phyloP scores from a whole-genome alignment of 768 basidiomycete genomes.

The Favolaschia claudopus region DNA sequence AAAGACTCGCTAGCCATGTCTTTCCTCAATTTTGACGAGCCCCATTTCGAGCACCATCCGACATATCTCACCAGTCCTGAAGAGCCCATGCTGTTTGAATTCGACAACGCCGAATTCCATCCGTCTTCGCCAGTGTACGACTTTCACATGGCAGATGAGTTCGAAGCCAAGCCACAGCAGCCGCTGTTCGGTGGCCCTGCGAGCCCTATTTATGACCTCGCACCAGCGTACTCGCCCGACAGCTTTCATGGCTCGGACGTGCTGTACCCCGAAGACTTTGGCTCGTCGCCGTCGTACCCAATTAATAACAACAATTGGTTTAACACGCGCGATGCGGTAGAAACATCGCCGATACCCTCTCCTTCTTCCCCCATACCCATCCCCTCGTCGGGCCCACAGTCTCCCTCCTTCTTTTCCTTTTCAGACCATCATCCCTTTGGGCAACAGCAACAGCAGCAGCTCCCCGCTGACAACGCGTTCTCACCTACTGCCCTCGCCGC shows the following conservation, averaged over 20 bases:
- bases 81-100: constrained; percentile 51
- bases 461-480: no score
- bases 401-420: constrained; percentile 59
- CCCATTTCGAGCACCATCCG: constrained; percentile 36
- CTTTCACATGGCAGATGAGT: constrained; percentile 30
- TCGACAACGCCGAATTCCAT: constrained; percentile 51
- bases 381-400: constrained; percentile 52
- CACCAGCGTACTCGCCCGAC: constrained; percentile 31
- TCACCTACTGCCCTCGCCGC: constrained; percentile 70
- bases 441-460: no score
- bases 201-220: constrained; percentile 13
- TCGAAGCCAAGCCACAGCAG: constrained; percentile 49
- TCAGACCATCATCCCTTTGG: constrained; percentile 54
- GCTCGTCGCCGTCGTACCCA: no score
- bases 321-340: constrained; percentile 3
- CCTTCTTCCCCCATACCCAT: constrained; percentile 70
- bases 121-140: constrained; percentile 11
- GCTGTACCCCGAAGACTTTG: constrained; percentile 19
- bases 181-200: not conserved
- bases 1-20: constrained; percentile 36
- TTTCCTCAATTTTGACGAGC: constrained; percentile 46
- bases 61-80: constrained; percentile 18
- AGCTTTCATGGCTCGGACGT: constrained; percentile 37
- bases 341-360: constrained; percentile 13
- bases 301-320: constrained; percentile 19